phyloP scores from a whole-genome alignment of 2,329 filamentous ascomycete species.

The Beauveria sp. region DNA sequence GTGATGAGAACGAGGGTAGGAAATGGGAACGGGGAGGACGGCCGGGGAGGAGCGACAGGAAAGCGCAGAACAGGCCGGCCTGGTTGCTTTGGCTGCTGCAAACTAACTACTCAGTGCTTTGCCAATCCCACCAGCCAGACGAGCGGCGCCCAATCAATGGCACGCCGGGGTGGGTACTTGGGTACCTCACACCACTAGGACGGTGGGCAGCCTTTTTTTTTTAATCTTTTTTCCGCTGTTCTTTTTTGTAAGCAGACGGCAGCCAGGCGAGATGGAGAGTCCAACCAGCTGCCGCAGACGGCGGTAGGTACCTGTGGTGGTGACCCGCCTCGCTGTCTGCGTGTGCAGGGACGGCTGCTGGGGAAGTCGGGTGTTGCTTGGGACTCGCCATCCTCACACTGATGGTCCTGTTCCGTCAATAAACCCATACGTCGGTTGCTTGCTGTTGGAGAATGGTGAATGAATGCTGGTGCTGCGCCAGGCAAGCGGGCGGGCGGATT shows the following conservation, averaged over 20 bases:
- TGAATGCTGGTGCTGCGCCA: background rate
- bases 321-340: background rate
- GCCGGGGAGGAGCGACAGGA: conserved; percentile 12
- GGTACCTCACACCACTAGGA: conserved; percentile 4
- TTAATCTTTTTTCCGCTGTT: background rate
- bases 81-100: background rate
- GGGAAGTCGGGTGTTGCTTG: background rate
- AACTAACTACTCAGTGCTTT: conserved; percentile 1
- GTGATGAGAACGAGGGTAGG: conserved; percentile 10
- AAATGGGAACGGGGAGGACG: conserved; percentile 13
- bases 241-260: background rate
- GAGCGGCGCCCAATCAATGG: conserved; percentile 6
- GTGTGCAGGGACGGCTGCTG: background rate
- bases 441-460: too few relatives aligned
- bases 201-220: background rate
- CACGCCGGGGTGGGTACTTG: conserved; percentile 5
- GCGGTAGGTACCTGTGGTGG: background rate
- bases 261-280: background rate
- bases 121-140: conserved; percentile 7
- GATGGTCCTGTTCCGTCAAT: background rate
- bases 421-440: too few relatives aligned
- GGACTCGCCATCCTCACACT: background rate
- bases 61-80: conserved; percentile 4
- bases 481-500: background rate
- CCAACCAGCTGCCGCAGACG: background rate